A percentile compares a stretch with the other conserved stretches of the same genome.
These are phyloP conservation scores for Phytomonas sp. DNA, from an alignment of 208 protist species.

Conservation along the genomic window DNA sequence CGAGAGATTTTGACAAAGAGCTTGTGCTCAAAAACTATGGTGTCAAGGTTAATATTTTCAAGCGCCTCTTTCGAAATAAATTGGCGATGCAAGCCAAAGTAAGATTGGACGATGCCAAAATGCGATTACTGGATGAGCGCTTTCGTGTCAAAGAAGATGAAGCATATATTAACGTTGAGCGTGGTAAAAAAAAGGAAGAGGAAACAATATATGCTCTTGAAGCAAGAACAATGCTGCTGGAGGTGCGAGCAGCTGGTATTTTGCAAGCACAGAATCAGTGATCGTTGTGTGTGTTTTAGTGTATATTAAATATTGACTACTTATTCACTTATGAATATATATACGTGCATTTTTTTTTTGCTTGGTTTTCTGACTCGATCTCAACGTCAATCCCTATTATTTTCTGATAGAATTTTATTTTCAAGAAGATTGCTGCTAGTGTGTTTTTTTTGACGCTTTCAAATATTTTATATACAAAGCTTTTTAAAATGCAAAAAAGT, in stretches of 20 bases:
- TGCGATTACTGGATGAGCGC: slow-evolving; percentile 54
- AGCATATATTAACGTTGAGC: slow-evolving; percentile 25
- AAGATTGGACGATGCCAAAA: slow-evolving; percentile 69
- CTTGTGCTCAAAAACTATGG: slow-evolving; percentile 47
- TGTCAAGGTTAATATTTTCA: slow-evolving; percentile 50
- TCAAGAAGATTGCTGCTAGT: background rate
- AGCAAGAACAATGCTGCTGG: slow-evolving; percentile 50
- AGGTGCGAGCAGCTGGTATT: slow-evolving; percentile 38
- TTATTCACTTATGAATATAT: background rate
- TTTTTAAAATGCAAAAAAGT: slow-evolving; percentile 56
- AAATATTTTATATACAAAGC: background rate
- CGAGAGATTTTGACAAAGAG: slow-evolving; percentile 34
- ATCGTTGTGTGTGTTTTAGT: background rate
- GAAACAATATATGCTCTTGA: slow-evolving; percentile 51
- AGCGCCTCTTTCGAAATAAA: slow-evolving; percentile 64
- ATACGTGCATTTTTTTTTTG: background rate
- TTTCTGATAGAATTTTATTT: background rate
- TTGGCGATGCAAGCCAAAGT: slow-evolving; percentile 69
- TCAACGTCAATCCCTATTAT: background rate
- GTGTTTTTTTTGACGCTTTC: background rate
- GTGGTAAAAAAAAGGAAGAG: slow-evolving; percentile 20
- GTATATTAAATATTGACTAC: background rate
- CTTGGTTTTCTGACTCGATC: background rate
- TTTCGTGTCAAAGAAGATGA: slow-evolving; percentile 48
- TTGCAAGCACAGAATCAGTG: background rate